Conservation (phyloP, 148 eudicot species). For the Rhododendron simsii region DNA sequence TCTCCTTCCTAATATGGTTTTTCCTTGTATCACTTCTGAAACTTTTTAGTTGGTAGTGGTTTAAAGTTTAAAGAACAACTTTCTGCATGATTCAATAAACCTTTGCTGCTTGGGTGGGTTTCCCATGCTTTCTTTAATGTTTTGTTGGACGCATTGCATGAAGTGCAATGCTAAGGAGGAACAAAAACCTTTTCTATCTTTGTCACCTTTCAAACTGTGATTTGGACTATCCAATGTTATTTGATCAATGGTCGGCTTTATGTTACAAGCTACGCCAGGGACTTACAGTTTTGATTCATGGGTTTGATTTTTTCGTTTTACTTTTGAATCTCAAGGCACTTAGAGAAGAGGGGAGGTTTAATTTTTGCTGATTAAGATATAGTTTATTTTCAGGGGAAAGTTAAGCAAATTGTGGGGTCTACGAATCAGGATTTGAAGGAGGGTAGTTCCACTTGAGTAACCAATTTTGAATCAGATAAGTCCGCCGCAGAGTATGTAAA, state of each 20-base stretch:
- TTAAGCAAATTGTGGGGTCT: slow-evolving; percentile 91
- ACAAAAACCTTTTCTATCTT: background rate
- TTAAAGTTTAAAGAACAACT: background rate
- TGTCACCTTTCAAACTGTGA: background rate
- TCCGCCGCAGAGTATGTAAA: slow-evolving; percentile 75
- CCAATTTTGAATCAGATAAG: slow-evolving; percentile 83
- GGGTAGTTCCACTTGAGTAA: slow-evolving; percentile 38
- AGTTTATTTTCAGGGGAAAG: slow-evolving; percentile 44
- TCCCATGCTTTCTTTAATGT: background rate
- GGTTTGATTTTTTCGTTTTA: no score
- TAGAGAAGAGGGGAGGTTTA: background rate
- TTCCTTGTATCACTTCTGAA: background rate
- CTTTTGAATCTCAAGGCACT: no score
- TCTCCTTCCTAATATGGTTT: background rate
- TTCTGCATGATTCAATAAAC: background rate
- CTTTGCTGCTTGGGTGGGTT: background rate
- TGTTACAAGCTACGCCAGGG: background rate
- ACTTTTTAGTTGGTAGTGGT: background rate
- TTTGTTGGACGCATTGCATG: background rate
- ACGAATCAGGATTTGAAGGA: slow-evolving; percentile 66
- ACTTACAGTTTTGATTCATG: no score
- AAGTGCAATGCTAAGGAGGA: background rate
- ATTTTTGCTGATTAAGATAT: background rate
- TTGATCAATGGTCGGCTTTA: background rate
- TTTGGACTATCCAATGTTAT: background rate